Base-by-base conservation (phyloP, 192 early-diverging fungal species). In the Backusella tuberculispora region DNA sequence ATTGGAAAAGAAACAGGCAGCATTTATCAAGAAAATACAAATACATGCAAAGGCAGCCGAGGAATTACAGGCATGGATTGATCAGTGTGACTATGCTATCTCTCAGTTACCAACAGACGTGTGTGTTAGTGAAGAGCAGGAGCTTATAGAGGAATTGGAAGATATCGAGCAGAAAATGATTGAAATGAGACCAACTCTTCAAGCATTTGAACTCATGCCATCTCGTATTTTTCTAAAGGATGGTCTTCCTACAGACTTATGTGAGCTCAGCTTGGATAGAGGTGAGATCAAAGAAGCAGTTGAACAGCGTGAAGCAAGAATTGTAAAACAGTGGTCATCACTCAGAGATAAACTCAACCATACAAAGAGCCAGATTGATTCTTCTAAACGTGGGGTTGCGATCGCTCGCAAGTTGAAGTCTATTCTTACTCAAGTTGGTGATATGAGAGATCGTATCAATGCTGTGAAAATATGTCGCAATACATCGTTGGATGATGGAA, bases 301-400 rank as follows among this genome's bases (percentile, higher is more conserved):
- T 15, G 42, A 73, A 29, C 38, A 70, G 24, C 73, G 79, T 6
- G 70, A 76, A 26, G 66, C 69, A 15, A 44, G 63, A 15, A 71
- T 83, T 9, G 21, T 83, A 40, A 74, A 75, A 19, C 70, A 77
- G 44, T 84, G 83, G 83, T 19, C 81, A 43, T 43, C 43, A 0
- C 72, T 84, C 13, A 73, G 71, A 37, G 44, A 81, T 12, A 68
- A 76, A 40, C 60, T 79, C 1, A 26, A 19, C 3, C n/a, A 67
- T 8, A 44, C 77, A 26, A 72, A 56, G 47, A 48, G 34, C 2
- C 40, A 78, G 37, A 41, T 81, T 13, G 80, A 76, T 14, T 21
- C 50, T 0, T 65, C 73, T n/a, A n/a, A 63, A 15, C 65, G 46
- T 42, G 69, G 45, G 0, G 69, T 53, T 0, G 74, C 69, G 2